Conservation (phyloP, 2,329 filamentous ascomycete genomes). For the Chaetomiaceae sp. region DNA sequence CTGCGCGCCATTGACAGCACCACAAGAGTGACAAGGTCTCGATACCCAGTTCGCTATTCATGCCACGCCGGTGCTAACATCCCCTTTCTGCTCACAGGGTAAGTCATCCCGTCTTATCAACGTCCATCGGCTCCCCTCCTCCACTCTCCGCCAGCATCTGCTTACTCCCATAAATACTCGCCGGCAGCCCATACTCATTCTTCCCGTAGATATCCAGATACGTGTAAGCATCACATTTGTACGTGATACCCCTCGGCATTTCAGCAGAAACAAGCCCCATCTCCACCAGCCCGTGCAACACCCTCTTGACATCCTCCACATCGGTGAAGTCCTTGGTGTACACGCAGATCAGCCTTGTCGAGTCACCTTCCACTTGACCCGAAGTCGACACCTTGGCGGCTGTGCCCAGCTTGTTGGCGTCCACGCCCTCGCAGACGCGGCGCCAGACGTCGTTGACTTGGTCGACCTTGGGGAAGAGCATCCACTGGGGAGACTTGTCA, state of each 20-base stretch:
- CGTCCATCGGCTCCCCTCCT: neutral
- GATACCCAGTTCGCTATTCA: too few species aligned
- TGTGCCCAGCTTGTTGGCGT: neutral
- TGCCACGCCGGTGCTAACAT: too few species aligned
- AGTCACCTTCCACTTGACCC: neutral
- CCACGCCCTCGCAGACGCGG: slow-evolving; percentile 4
- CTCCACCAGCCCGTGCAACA: neutral
- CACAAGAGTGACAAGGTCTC: too few species aligned
- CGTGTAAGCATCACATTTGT: slow-evolving; percentile 13
- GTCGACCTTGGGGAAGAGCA: neutral
- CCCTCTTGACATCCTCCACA: slow-evolving; percentile 6
- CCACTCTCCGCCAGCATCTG: neutral
- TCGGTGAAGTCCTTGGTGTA: slow-evolving; percentile 9
- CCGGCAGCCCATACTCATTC: slow-evolving; percentile 5
- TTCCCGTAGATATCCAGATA: neutral
- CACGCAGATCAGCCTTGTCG: slow-evolving; percentile 3
- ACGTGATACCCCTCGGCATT: neutral
- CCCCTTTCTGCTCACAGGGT: neutral
- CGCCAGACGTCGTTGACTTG: slow-evolving; percentile 9
- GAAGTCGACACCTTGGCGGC: slow-evolving; percentile 2
- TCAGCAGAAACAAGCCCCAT: neutral
- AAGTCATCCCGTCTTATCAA: neutral
- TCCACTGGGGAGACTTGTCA: neutral
- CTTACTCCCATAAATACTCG: neutral
- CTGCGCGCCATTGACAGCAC: too few species aligned